These are phyloP conservation scores for Whalleya microplaca DNA, from an alignment of 2,329 filamentous ascomycete genomes.

Conservation along the genomic window DNA sequence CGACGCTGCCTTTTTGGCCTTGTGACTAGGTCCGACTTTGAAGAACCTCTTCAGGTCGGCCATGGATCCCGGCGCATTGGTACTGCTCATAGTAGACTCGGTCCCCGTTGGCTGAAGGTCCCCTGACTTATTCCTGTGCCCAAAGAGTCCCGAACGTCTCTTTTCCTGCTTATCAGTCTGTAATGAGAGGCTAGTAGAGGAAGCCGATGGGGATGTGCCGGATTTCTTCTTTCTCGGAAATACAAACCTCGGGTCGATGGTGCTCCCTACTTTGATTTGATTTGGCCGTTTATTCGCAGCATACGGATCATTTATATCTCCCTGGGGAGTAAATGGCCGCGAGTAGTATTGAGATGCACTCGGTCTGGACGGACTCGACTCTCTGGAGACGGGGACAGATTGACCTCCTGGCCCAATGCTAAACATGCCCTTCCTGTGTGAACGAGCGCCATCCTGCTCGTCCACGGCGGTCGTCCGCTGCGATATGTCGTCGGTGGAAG, in stretches of 20 bases:
- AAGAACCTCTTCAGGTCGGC: conserved; percentile 97
- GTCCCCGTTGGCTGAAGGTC: conserved; percentile 53
- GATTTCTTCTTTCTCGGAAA: conserved; percentile 78
- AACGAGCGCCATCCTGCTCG: conserved; percentile 34
- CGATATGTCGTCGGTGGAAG: conserved; percentile 47
- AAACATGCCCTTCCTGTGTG: conserved; percentile 61
- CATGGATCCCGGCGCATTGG: conserved; percentile 74
- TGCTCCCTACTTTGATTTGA: conserved; percentile 64
- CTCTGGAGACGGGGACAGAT: conserved; percentile 62
- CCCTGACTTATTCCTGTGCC: conserved; percentile 41
- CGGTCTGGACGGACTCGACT: conserved; percentile 67
- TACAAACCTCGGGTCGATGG: conserved; percentile 80
- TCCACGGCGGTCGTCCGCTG: conserved; percentile 46
- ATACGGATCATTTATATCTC: conserved; percentile 84
- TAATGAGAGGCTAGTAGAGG: conserved; percentile 52
- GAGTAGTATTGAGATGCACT: conserved; percentile 67
- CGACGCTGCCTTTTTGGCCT: conserved; percentile 70
- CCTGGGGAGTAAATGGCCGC: conserved; percentile 76
- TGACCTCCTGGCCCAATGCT: conserved; percentile 49
- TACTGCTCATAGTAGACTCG: conserved; percentile 53
- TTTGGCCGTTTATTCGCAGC: conserved; percentile 78
- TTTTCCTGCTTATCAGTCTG: conserved; percentile 54
- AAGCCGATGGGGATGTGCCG: conserved; percentile 54
- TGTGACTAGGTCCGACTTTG: conserved; percentile 72
- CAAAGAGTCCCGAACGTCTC: conserved; percentile 51